Conservation (phyloP, 139 green algal species). For the Chlorella sorokiniana region DNA sequence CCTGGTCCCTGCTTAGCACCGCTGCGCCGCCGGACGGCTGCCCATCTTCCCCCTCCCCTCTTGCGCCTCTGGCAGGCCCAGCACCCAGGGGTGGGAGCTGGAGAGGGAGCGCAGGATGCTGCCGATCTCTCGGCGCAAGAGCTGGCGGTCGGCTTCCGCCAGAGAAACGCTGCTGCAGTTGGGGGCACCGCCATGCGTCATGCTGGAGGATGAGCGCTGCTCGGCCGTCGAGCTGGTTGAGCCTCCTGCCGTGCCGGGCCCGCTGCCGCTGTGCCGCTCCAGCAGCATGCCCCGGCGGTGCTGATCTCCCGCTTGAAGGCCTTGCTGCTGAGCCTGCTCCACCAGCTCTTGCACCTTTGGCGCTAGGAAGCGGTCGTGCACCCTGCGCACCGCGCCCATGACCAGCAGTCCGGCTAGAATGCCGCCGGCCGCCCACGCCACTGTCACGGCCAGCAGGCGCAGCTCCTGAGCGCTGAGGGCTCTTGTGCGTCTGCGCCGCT, state of each 20-base stretch:
- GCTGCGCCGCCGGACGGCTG: background rate
- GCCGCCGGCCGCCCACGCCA: background rate
- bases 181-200: background rate
- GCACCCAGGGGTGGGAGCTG: background rate
- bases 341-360: background rate
- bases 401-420: background rate
- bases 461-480: background rate
- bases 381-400: background rate
- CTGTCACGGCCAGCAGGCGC: background rate
- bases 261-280: background rate
- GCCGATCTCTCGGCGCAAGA: background rate
- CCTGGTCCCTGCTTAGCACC: background rate
- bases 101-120: background rate
- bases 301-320: background rate
- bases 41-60: background rate
- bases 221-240: background rate
- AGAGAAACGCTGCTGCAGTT: background rate
- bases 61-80: background rate
- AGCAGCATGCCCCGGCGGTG: background rate
- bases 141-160: background rate
- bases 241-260: background rate
- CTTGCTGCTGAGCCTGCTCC: background rate
- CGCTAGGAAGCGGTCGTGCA: background rate
- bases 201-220: no score
- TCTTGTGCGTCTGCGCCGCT: background rate